Evolutionary conservation across 371 early-diverging fungal species (phyloP).

Genomic region (Batkoa obscura): DNA sequence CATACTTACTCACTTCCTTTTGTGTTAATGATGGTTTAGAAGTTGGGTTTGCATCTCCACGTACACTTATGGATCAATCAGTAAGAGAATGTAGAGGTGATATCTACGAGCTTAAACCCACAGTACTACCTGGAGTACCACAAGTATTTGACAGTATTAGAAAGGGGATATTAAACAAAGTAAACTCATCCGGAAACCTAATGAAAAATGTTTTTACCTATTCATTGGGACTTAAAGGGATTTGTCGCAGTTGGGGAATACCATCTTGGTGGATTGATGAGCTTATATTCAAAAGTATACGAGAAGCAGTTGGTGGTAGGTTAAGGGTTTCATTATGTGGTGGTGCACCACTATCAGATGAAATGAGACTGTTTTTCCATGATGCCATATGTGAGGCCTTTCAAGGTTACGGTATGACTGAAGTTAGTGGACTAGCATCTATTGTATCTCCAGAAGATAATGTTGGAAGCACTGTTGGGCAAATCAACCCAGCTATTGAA

Average conservation of each 20-base stretch:
- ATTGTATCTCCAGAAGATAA: slow-evolving; percentile 37
- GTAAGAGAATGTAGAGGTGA: slow-evolving; percentile 90
- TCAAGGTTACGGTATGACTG: slow-evolving; percentile 76
- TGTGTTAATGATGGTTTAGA: slow-evolving; percentile 50
- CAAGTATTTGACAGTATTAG: slow-evolving; percentile 87
- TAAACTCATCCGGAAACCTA: slow-evolving; percentile 30
- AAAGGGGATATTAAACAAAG: slow-evolving; percentile 57
- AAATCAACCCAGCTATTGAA: slow-evolving; percentile 62
- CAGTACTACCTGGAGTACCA: slow-evolving; percentile 83
- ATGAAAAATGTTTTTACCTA: slow-evolving; percentile 16
- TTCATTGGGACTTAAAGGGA: too few relatives aligned
- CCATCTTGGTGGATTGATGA: background rate
- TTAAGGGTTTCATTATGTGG: slow-evolving; percentile 78
- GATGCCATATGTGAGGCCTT: slow-evolving; percentile 67
- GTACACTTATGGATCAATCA: slow-evolving; percentile 74
- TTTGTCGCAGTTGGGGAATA: background rate
- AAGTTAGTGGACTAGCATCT: slow-evolving; percentile 37
- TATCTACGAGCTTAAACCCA: slow-evolving; percentile 77
- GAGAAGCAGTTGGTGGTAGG: slow-evolving; percentile 76
- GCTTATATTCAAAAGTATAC: background rate
- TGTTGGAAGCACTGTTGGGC: slow-evolving; percentile 49
- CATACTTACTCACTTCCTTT: slow-evolving; percentile 59
- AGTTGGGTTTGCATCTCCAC: slow-evolving; percentile 73
- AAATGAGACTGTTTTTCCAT: slow-evolving; percentile 72
- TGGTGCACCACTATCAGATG: slow-evolving; percentile 77